Evolutionary conservation across 805 yeast genomes (phyloP).

Genomic region (Yarrowia sp.): DNA sequence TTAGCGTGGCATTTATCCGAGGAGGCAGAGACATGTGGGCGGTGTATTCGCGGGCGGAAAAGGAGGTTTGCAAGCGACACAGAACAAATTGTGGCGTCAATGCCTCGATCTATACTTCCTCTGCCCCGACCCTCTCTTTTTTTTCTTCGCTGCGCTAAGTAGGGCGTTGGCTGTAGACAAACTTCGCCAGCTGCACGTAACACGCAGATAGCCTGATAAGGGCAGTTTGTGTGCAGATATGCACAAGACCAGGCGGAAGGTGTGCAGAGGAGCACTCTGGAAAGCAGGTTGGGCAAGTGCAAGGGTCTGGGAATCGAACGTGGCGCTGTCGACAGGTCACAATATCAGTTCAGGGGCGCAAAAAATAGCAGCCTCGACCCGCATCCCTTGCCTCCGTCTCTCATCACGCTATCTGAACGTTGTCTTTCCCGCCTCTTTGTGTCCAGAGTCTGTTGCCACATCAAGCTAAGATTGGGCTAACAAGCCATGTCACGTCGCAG

Average conservation of each 20-base stretch:
- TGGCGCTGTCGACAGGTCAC: too few species aligned
- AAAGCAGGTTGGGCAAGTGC: too few species aligned
- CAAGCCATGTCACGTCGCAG: constrained; percentile 23
- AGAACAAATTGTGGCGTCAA: too few species aligned
- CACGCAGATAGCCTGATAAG: constrained; percentile 25
- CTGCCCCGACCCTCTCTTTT: neutral
- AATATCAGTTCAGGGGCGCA: too few species aligned
- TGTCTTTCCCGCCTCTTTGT: constrained; percentile 17
- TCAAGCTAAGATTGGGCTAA: constrained; percentile 20
- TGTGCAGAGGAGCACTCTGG: too few species aligned
- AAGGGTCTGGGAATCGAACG: too few species aligned
- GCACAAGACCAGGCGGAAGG: constrained; percentile 24
- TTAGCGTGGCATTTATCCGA: constrained; percentile 12
- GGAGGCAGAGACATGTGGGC: neutral
- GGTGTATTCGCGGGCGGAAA: too few species aligned
- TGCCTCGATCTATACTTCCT: too few species aligned
- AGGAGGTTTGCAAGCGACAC: too few species aligned
- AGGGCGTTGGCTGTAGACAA: too few species aligned
- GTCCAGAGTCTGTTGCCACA: constrained; percentile 17
- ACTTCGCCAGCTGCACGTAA: neutral
- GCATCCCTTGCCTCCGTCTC: neutral
- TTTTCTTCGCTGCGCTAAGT: too few species aligned
- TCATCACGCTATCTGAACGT: constrained; percentile 23
- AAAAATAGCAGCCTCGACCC: too few species aligned
- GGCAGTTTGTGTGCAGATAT: constrained; percentile 8